Evolutionary conservation across 345 rosid genomes (phyloP).

Genomic region (Theobroma cacao): DNA sequence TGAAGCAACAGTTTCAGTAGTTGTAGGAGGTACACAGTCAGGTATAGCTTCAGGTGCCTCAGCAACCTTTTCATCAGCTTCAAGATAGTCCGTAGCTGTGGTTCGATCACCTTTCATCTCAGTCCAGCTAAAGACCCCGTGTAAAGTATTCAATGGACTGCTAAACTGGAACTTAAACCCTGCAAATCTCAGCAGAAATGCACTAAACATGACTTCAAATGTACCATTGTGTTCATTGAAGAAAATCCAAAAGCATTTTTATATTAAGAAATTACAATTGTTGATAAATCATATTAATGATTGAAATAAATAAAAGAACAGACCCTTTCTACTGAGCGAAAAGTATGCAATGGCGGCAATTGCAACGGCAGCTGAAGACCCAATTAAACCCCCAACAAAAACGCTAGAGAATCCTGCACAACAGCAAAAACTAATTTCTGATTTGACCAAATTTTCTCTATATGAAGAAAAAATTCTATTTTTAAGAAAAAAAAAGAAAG

Average conservation of each 20-base stretch:
- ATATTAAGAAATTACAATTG: neutral
- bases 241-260: neutral
- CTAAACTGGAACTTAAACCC: slow-evolving; percentile 46
- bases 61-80: slow-evolving; percentile 28
- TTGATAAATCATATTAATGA: neutral
- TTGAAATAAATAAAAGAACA: neutral
- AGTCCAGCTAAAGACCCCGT: slow-evolving; percentile 23
- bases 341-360: slow-evolving; percentile 62
- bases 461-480: neutral
- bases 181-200: slow-evolving; percentile 25
- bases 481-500: neutral
- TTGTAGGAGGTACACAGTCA: slow-evolving; percentile 23
- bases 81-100: slow-evolving; percentile 18
- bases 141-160: slow-evolving; percentile 25
- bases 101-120: slow-evolving; percentile 18
- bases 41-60: slow-evolving; percentile 33
- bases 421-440: neutral
- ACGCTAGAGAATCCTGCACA: slow-evolving; percentile 44
- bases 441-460: neutral
- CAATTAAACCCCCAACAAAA: slow-evolving; percentile 43
- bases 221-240: neutral
- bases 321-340: slow-evolving; percentile 56
- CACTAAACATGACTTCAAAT: neutral
- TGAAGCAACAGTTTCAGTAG: slow-evolving; percentile 23
- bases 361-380: slow-evolving; percentile 46